phyloP scores from a whole-genome alignment of 129 eudicot species.

The Lonicera japonica region DNA sequence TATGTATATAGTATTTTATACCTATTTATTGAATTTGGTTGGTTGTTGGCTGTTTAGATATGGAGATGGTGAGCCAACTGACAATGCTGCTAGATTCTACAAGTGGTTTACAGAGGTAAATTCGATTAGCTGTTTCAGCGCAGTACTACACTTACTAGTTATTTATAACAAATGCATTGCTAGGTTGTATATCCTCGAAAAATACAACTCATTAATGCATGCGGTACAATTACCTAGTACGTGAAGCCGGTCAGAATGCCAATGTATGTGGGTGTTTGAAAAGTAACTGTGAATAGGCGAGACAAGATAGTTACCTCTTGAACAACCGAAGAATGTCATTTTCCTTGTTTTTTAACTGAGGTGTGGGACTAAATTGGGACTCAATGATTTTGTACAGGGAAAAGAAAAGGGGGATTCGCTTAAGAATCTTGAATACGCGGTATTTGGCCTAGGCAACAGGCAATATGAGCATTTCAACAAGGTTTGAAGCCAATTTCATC shows the following conservation, averaged over 20 bases:
- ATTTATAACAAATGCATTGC: no score
- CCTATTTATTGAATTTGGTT: slow-evolving; percentile 18
- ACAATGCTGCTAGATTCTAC: slow-evolving; percentile 94
- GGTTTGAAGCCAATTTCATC: slow-evolving; percentile 30
- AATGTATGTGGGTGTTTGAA: no score
- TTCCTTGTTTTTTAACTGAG: no score
- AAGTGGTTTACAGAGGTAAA: slow-evolving; percentile 93
- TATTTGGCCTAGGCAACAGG: slow-evolving; percentile 94
- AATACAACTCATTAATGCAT: no score
- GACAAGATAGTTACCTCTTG: no score
- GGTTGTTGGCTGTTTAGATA: slow-evolving; percentile 42
- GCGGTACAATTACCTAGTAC: no score
- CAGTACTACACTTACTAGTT: no score
- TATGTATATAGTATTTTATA: not conserved
- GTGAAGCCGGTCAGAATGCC: no score
- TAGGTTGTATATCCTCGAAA: no score
- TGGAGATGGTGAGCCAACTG: slow-evolving; percentile 99
- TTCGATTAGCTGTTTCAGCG: no score
- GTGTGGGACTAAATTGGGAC: slow-evolving; percentile 4
- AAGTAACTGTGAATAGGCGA: no score
- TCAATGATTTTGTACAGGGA: slow-evolving; percentile 29
- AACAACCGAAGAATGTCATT: no score
- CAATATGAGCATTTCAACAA: slow-evolving; percentile 98
- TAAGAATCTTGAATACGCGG: slow-evolving; percentile 70
- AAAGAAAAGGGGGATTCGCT: slow-evolving; percentile 74